Evolutionary conservation across 768 basidiomycete species (phyloP), one percentile per base, ranked within the genome.

Genomic region (Chlorophyllum brunneum): DNA sequence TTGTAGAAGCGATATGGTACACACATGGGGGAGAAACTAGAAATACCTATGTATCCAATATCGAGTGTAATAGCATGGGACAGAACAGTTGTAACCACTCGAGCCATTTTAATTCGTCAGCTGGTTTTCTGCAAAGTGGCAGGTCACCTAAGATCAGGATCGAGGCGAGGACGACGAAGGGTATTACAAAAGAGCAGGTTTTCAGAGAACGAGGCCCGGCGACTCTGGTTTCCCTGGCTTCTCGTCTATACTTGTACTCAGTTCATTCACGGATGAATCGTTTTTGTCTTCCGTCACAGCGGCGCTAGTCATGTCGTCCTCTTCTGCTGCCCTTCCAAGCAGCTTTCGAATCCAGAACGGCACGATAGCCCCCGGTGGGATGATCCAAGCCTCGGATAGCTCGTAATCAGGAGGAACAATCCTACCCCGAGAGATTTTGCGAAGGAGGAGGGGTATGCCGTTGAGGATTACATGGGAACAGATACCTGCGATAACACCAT

Each of bases 401-500:
- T 85, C 83, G 56, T 81, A 82, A 61, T 79, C 82, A 2, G 82
- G 76, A 2, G 89, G 89, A 0, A 76, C 61, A 52, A 90, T 71
- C 29, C 80, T 75, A n/a, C 77, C 84, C n/a, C 76, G 65, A 4
- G 80, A 70, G 23, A 77, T 54, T 59, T 78, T 84, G 60, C 70
- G 75, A 51, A 91, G 39, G 13, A 75, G 16, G 64, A 80, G 77
- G 5, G 88, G 81, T 43, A 83, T 70, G 36, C 83, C 85, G 62
- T 94, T 93, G 53, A 94, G 70, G 51, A 89, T 55, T 41, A 88
- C 60, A 65, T 89, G 92, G 11, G 83, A 79, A 31, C 76, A 43
- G 46, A 94, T 73, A 30, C 91, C 92, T 0, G 86, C 82, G 56
- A 94, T 92, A 64, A 93, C 86, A 58, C 91, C 91, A 62, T 93